These are phyloP conservation scores for Vaucheria bursata DNA, from an alignment of 352 stramenopile genomes.

Conservation along the genomic window DNA sequence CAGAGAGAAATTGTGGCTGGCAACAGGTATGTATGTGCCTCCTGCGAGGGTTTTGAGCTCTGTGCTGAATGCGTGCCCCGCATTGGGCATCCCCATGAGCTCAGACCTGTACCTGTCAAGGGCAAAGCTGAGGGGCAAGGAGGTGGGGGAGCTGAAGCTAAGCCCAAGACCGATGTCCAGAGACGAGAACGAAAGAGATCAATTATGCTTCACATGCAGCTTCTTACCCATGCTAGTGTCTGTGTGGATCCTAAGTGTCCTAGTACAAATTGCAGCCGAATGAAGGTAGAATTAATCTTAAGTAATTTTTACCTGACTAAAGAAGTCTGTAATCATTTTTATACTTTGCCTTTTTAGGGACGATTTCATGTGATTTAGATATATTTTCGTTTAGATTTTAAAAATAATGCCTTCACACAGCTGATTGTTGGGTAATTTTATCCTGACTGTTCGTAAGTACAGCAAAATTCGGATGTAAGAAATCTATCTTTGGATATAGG, in stretches of 20 bases:
- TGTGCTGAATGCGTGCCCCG: slow-evolving; percentile 69
- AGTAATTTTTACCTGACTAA: too few species aligned
- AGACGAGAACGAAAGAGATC: slow-evolving; percentile 79
- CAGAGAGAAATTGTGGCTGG: slow-evolving; percentile 83
- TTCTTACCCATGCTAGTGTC: slow-evolving; percentile 89
- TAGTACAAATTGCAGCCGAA: slow-evolving; percentile 94
- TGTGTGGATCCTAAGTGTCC: slow-evolving; percentile 80
- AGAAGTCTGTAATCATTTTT: too few species aligned
- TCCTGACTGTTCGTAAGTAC: too few species aligned
- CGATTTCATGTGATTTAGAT: background rate
- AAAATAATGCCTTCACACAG: too few species aligned
- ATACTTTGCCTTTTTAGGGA: background rate
- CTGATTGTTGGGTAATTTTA: background rate
- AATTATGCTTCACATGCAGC: slow-evolving; percentile 93
- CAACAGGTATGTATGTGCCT: slow-evolving; percentile 88
- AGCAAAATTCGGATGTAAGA: too few species aligned
- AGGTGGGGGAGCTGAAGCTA: background rate
- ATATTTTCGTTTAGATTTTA: too few species aligned
- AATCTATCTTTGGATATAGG: too few species aligned
- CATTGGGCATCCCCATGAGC: slow-evolving; percentile 70
- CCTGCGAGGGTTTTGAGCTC: slow-evolving; percentile 87
- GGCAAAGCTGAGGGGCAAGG: background rate
- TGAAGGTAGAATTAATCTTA: slow-evolving; percentile 69
- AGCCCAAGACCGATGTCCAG: slow-evolving; percentile 21
- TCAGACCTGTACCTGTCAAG: slow-evolving; percentile 37